phyloP scores from a whole-genome alignment of 768 basidiomycete genomes.

The Porpolomopsis calyptriformis region DNA sequence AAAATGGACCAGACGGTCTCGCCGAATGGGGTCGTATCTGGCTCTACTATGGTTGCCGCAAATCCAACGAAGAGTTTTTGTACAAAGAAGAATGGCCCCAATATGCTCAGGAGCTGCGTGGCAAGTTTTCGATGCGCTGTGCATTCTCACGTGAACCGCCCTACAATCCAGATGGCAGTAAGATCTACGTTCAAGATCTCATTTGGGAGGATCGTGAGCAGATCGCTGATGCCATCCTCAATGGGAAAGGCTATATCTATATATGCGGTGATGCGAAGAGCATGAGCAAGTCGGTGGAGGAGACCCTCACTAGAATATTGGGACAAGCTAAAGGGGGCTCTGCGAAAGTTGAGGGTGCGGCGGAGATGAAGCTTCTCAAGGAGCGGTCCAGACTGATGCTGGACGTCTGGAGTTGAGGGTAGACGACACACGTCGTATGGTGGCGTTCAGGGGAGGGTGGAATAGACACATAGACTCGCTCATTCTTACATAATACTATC shows the following conservation, averaged over 20 bases:
- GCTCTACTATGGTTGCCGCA: constrained; percentile 94
- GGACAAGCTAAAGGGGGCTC: constrained; percentile 92
- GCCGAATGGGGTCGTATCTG: constrained; percentile 92
- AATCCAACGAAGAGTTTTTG: constrained; percentile 79
- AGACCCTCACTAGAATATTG: constrained; percentile 69
- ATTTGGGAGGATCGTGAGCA: constrained; percentile 79
- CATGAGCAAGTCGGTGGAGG: constrained; percentile 95
- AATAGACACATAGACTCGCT: too few species aligned
- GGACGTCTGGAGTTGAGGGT: constrained; percentile 72
- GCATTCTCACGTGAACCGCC: constrained; percentile 85
- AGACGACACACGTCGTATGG: not conserved
- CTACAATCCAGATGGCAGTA: constrained; percentile 84
- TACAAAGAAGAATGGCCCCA: constrained; percentile 94
- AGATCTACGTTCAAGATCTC: constrained; percentile 98
- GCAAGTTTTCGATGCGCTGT: constrained; percentile 80
- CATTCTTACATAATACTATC: too few species aligned
- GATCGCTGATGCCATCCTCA: constrained; percentile 80
- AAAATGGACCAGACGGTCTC: constrained; percentile 89
- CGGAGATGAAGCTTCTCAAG: constrained; percentile 91
- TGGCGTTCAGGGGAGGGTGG: too few species aligned
- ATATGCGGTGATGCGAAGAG: constrained; percentile 94
- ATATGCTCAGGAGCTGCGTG: constrained; percentile 77
- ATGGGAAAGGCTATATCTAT: constrained; percentile 94
- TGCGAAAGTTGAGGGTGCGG: constrained; percentile 76
- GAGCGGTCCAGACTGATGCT: constrained; percentile 80